These are phyloP conservation scores for Aureobasidium namibiae DNA, from an alignment of 2,329 filamentous ascomycete genomes.

Conservation along the genomic window DNA sequence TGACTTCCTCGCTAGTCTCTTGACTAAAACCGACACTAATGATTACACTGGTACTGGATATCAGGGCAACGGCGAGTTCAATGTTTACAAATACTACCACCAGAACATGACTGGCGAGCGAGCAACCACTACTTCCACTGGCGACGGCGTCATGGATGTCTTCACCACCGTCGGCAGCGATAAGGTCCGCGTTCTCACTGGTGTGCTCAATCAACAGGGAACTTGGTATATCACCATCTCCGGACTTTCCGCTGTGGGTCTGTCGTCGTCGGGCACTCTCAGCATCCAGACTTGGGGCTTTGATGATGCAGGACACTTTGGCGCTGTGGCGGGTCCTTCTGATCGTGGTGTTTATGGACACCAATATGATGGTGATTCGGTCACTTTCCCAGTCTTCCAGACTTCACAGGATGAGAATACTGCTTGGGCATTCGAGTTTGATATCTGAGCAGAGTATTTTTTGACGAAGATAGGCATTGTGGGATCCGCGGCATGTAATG, in stretches of 20 bases:
- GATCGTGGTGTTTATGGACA: neutral
- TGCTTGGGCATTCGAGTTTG: neutral
- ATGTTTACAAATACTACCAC: slow-evolving; percentile 39
- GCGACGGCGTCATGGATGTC: slow-evolving; percentile 31
- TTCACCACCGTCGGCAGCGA: slow-evolving; percentile 23
- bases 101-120: slow-evolving; percentile 37
- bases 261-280: slow-evolving; percentile 13
- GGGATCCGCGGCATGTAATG: too few species aligned
- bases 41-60: slow-evolving; percentile 26
- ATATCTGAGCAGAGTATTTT: neutral
- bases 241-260: neutral
- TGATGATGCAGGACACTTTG: neutral
- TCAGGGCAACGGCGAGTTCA: slow-evolving; percentile 35
- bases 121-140: slow-evolving; percentile 28
- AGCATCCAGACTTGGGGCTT: neutral
- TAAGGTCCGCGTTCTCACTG: neutral
- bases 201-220: neutral
- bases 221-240: neutral
- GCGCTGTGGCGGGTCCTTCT: neutral
- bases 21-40: slow-evolving; percentile 27
- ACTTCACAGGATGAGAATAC: neutral
- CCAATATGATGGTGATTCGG: neutral
- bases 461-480: too few species aligned
- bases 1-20: slow-evolving; percentile 37
- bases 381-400: neutral